Conservation (phyloP, 805 yeast genomes). For the Hanseniaspora mollemarum region DNA sequence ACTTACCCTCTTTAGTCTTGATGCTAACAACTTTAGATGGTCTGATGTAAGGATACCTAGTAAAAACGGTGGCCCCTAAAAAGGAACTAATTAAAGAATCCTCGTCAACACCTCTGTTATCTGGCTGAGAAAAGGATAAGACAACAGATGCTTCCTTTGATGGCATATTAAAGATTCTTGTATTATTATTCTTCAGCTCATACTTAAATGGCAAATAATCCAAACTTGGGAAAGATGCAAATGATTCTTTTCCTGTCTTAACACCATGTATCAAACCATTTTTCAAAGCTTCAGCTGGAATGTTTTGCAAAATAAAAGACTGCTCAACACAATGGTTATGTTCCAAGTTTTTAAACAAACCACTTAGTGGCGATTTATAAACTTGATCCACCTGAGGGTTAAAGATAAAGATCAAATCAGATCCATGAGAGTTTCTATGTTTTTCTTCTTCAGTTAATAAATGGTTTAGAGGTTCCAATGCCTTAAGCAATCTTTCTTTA, state of each 20-base stretch:
- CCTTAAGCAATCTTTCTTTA: constrained; percentile 57
- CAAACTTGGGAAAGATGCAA: constrained; percentile 87
- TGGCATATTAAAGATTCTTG: constrained; percentile 73
- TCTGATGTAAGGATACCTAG: constrained; percentile 82
- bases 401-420: constrained; percentile 52
- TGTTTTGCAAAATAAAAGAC: constrained; percentile 41
- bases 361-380: constrained; percentile 66
- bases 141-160: constrained; percentile 74
- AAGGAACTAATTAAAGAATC: constrained; percentile 57
- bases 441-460: constrained; percentile 60
- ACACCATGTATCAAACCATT: constrained; percentile 59
- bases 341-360: constrained; percentile 64
- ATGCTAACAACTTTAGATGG: constrained; percentile 65
- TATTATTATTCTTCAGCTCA: constrained; percentile 48
- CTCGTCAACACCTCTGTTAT: constrained; percentile 38
- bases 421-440: constrained; percentile 63
- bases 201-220: constrained; percentile 51
- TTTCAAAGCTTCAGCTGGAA: constrained; percentile 31
- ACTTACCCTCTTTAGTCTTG: constrained; percentile 28
- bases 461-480: constrained; percentile 55
- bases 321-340: constrained; percentile 67
- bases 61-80: constrained; percentile 52
- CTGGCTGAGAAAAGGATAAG: constrained; percentile 35
- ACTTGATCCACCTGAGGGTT: constrained; percentile 63
- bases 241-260: constrained; percentile 50